These are phyloP conservation scores for Coemansia sp. DNA, from an alignment of 192 early-diverging fungal species.

Conservation along the genomic window DNA sequence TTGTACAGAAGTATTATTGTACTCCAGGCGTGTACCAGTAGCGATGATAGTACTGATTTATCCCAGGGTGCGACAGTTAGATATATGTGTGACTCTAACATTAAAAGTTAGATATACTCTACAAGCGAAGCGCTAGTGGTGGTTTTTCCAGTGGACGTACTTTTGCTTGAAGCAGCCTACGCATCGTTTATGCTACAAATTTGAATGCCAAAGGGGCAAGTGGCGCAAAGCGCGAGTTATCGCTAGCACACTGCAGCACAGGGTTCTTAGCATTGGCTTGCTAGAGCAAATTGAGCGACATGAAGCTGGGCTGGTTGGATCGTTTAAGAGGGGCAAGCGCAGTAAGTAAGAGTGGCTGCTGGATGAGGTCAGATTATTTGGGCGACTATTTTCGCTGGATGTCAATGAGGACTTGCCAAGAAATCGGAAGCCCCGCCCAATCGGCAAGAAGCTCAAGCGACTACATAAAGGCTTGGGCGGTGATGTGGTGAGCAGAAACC, in stretches of 20 bases:
- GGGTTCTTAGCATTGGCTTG: conserved; percentile 36
- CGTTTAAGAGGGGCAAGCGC: conserved; percentile 9
- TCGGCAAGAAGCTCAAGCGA: conserved; percentile 21
- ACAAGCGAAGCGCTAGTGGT: conserved; percentile 27
- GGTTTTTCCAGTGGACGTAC: conserved; percentile 34
- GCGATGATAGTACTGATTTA: too few species aligned
- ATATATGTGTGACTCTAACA: too few species aligned
- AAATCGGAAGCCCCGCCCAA: conserved; percentile 12
- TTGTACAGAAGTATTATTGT: too few species aligned
- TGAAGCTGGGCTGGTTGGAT: conserved; percentile 18
- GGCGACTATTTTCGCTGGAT: conserved; percentile 25
- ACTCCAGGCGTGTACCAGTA: too few species aligned
- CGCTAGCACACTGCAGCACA: conserved; percentile 17
- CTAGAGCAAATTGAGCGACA: conserved; percentile 38
- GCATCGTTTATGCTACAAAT: conserved; percentile 35
- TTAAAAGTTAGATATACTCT: conserved; percentile 9
- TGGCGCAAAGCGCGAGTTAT: conserved; percentile 35
- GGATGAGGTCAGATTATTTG: conserved; percentile 28
- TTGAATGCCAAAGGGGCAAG: conserved; percentile 28
- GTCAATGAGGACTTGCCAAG: conserved; percentile 14
- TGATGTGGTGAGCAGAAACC: too few species aligned
- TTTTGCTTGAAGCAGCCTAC: conserved; percentile 26
- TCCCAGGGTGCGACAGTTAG: too few species aligned
- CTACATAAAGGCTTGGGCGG: too few species aligned
- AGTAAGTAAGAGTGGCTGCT: conserved; percentile 4